Percentiles rank a stretch among this genome's conserved stretches.
phyloP scores from a whole-genome alignment of 805 yeast species.

The Yarrowia keelungensis region DNA sequence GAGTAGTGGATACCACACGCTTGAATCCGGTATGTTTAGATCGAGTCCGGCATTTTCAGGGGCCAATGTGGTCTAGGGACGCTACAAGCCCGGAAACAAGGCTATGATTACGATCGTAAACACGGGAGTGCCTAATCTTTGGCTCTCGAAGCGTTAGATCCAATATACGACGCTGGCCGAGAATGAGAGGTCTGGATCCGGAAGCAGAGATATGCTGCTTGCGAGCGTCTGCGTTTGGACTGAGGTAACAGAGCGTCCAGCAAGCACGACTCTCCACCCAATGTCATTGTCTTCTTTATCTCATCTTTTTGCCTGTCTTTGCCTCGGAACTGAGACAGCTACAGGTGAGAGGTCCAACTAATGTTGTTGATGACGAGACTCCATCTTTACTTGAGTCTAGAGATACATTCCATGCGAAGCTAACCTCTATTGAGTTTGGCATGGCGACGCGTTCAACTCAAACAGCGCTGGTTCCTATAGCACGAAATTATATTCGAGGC shows the following conservation, averaged over 20 bases:
- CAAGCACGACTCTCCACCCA: background rate
- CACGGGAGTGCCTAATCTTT: constrained; percentile 4
- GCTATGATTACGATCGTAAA: background rate
- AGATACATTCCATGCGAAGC: constrained; percentile 18
- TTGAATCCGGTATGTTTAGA: too few relatives aligned
- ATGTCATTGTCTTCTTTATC: background rate
- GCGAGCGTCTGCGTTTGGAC: too few relatives aligned
- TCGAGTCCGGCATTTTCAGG: too few relatives aligned
- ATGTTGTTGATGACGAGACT: background rate
- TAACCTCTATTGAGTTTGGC: constrained; percentile 9
- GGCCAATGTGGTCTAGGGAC: too few relatives aligned
- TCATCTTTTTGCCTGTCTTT: background rate
- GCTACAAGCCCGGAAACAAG: background rate
- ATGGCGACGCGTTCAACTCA: constrained; percentile 8
- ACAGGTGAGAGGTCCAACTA: background rate
- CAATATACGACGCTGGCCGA: background rate
- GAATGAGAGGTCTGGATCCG: constrained; percentile 1
- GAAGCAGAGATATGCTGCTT: background rate
- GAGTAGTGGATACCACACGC: too few relatives aligned
- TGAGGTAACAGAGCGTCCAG: background rate
- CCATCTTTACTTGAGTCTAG: background rate
- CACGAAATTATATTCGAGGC: background rate
- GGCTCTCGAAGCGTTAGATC: background rate
- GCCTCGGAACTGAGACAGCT: constrained; percentile 1
- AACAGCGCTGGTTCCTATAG: background rate